Percentiles rank a stretch among this genome's conserved stretches.
Conservation (phyloP, 2,329 filamentous ascomycete genomes). For the Beauveria rudraprayagi region DNA sequence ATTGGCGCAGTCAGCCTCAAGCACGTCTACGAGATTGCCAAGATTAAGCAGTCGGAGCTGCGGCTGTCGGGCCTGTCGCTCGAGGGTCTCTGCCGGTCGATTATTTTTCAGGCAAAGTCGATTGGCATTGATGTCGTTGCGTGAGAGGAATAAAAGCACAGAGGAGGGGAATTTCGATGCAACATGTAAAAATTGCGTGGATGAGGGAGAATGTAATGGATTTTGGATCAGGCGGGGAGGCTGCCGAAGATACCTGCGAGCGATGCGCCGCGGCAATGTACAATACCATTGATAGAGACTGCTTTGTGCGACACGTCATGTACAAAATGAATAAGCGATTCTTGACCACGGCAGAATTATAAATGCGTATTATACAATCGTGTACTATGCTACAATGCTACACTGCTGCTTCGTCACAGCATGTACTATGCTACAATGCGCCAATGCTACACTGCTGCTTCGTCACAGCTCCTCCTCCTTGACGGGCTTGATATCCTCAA, state of each 20-base stretch:
- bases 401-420: too few relatives aligned
- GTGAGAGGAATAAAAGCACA: slow-evolving; percentile 24
- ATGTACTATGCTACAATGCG: too few relatives aligned
- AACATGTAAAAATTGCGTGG: too few relatives aligned
- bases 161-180: too few relatives aligned
- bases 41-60: slow-evolving; percentile 80
- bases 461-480: slow-evolving; percentile 13
- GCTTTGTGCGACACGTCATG: neutral
- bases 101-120: slow-evolving; percentile 68
- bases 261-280: neutral
- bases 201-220: neutral
- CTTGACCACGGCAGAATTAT: neutral
- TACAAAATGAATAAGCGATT: slow-evolving; percentile 8
- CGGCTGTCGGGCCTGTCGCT: slow-evolving; percentile 64
- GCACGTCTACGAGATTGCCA: slow-evolving; percentile 95
- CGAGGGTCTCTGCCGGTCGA: slow-evolving; percentile 62
- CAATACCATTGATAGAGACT: slow-evolving; percentile 4
- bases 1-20: slow-evolving; percentile 87
- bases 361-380: neutral
- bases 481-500: slow-evolving; percentile 16
- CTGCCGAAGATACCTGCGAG: neutral
- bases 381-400: too few relatives aligned
- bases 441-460: too few relatives aligned
- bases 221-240: neutral
- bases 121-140: slow-evolving; percentile 66